Base-by-base conservation (phyloP, 2,329 filamentous ascomycete species). In the Trichoderma polysporum region DNA sequence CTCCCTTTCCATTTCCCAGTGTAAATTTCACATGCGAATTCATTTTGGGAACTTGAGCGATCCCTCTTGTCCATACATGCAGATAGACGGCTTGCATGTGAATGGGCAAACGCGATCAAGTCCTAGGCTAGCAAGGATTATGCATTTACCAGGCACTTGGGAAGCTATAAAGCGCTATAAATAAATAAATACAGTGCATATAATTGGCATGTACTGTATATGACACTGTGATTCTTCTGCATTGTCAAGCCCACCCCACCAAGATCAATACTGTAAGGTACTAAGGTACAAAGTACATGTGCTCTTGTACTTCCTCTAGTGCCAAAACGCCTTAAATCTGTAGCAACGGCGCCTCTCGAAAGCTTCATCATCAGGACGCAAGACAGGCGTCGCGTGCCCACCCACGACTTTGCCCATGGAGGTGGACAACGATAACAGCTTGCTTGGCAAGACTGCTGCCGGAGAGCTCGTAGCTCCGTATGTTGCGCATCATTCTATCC, bases 401-500 rank as follows among this genome's bases (percentile, higher is more conserved):
- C 47, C 58, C 63, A 65, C 50, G 19, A 56, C 7, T 35, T 29
- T 47, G 69, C 54, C 70, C 52, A 88, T 88, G 86, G 85, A 88
- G 66, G 80, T 84, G 39, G 86, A 88, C 69, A 78, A 76, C 52
- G 60, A 64, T 19, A 56, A 47, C 56, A 83, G 80, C 33, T 76
- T 82, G 33, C 78, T 88, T 70, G 75, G 74, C 69, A 79, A 70
- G 68, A 78, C 87, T 70, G 85, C 86, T 25, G 75, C 79, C 19
- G 86, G 86, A 70, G 82, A 80, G 22, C 72, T 79, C 19, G 83
- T 89, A 69, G 83, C 88, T 73, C 83, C 82, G 87, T 89, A 79
- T 77, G 85, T 74, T 69, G 37, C 19, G 45, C 47, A 25, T n/a
- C 27, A 13, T 27, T n/a, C 15, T 17, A 27, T 17, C 45, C 12